Evolutionary conservation across 1,284 basidiomycete species (phyloP), one percentile per base, ranked within the genome.

Genomic region (Pseudozyma pruni): DNA sequence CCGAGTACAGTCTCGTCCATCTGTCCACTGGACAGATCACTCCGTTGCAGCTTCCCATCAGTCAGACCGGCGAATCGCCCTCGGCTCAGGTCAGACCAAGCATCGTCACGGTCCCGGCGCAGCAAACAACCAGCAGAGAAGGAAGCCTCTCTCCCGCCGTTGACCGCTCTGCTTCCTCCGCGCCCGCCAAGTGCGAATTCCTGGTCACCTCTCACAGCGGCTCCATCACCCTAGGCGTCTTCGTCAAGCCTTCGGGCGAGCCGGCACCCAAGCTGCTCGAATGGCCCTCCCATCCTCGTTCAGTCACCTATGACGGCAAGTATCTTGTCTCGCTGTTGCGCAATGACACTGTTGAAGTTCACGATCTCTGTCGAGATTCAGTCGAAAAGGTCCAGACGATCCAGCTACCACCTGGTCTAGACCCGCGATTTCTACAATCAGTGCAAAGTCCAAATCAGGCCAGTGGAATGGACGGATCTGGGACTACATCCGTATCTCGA

Each of bases 231-330:
- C 57, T 81, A 7, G 80, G 80, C 14, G 80, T 79, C 8, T 81
- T 81, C 45, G 60, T 81, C 46, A 74, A 55, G 20, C 42, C 68
- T 4, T 68, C 77, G 7, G 80, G 80, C 34, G 80, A 81, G 58
- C 78, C 78, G 2, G 72, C 72, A 4, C 74, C 76, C 4, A 76
- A 71, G 49, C 57, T 81, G n/a, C 45, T 81, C 25, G 80, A 81
- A 48, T 81, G 79, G 79, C 75, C 74, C 10, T 73, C 72, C 6
- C 80, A 81, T 64, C 80, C 80, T 10, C 69, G 80, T 11, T 68
- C 76, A 4, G 63, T 81, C n/a, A 68, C 60, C 10, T 62, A 44
- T n/a, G 67, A 73, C 17, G 55, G 52, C 41, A 53, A 57, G 11
- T 52, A 74, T 34, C 48, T 81, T 20, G 56, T 74, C 25, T 75